These are phyloP conservation scores for Monilinia aucupariae DNA, from an alignment of 2,329 filamentous ascomycete genomes.

Conservation along the genomic window DNA sequence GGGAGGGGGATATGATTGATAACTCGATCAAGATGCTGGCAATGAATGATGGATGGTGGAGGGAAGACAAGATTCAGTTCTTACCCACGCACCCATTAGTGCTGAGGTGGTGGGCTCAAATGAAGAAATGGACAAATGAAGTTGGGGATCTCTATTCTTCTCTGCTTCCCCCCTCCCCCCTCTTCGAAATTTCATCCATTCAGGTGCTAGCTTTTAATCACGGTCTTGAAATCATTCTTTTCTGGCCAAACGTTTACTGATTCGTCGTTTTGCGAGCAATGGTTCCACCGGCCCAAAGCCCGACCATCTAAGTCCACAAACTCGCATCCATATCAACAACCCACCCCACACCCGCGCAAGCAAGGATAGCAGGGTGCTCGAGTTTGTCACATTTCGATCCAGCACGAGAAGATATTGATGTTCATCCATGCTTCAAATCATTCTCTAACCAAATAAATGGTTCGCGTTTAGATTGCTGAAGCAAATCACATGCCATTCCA, in stretches of 20 bases:
- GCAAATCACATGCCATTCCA: background rate
- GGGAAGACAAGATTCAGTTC: background rate
- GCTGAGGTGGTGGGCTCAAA: background rate
- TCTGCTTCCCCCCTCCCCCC: background rate
- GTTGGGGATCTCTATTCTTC: background rate
- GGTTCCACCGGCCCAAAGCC: background rate
- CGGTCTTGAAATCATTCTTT: background rate
- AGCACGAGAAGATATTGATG: background rate
- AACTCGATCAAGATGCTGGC: background rate
- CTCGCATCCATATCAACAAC: background rate
- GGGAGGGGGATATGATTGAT: background rate
- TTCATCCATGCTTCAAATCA: background rate
- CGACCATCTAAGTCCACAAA: background rate
- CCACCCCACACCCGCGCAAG: background rate
- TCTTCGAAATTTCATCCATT: background rate
- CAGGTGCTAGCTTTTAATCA: background rate
- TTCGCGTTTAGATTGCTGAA: background rate
- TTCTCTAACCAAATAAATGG: background rate
- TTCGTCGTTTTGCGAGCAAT: conserved; percentile 2
- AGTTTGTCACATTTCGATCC: background rate
- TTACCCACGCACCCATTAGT: background rate
- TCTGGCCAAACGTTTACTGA: background rate
- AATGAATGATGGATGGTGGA: background rate
- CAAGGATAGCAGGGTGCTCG: background rate
- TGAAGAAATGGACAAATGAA: background rate